Evolutionary conservation across 345 rosid species (phyloP), one percentile per base, ranked within the genome.

Genomic region (Clarkia xantiana): DNA sequence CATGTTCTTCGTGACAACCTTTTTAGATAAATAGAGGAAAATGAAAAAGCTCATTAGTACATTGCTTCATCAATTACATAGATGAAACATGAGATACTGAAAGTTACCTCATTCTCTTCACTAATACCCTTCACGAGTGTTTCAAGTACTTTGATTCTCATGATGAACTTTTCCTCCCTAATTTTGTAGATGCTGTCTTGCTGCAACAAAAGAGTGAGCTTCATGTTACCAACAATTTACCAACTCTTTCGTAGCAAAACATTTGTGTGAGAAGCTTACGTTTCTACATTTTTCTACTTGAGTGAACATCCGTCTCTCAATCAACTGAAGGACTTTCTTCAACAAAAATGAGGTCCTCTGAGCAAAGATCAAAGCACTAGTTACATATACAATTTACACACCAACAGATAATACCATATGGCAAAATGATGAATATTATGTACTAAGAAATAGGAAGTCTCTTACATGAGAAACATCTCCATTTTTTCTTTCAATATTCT

Each of bases 381-480:
- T 43, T 51, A 66, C 52, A 38, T 14, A 53, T 38, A 49, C 17
- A 40, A 22, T 49, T 49, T 3, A 25, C 2, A 14, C 15, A 49
- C 20, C 20, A 45, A 45, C 49, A 45, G 25, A 45, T 45, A 15
- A 45, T 6, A 45, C 11, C 14, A 44, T 36, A 40, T 10, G 51
- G 52, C 4, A 47, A 51, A 10, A 20, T 47, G 49, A 39, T 20
- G 44, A 62, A 43, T 39, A 18, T 53, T 40, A 55, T 38, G 51
- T 39, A 48, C 42, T 44, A 10, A 56, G 45, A 45, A 43, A 48
- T 57, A 18, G 40, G 50, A 54, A 44, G 41, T 56, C 57, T 19
- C 96, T 57, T 75, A 91, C 96, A 58, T 84, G 76, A 63, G 80
- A 73, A 45, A 80, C 52, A 41, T 76, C 81, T 51, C 80, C 83